Conservation (phyloP, 164 flowering plant genomes). For the Piper longum region DNA sequence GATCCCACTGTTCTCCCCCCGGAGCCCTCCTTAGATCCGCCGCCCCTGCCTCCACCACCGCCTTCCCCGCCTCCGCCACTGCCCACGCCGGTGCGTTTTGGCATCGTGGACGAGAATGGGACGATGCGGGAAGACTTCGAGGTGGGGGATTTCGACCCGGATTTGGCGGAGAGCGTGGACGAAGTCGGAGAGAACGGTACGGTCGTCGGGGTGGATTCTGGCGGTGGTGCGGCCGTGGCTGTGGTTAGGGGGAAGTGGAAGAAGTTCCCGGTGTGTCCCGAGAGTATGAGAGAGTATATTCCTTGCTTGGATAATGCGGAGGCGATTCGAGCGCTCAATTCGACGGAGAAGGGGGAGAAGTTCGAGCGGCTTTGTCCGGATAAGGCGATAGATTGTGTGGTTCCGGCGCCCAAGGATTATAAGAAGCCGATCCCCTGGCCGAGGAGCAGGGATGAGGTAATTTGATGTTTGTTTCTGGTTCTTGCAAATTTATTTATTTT, state of each 20-base stretch:
- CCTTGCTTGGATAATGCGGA: conserved; percentile 68
- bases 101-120: conserved; percentile 74
- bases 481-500: not conserved
- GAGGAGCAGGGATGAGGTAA: conserved; percentile 80
- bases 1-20: conserved; percentile 9
- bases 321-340: conserved; percentile 35
- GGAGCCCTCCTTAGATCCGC: not conserved
- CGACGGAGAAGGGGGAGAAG: conserved; percentile 54
- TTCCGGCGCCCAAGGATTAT: conserved; percentile 71
- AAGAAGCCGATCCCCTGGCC: conserved; percentile 79
- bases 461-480: not conserved
- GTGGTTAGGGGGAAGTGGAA: conserved; percentile 22
- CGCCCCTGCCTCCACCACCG: conserved; percentile 12
- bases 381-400: conserved; percentile 53
- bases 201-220: conserved; percentile 4
- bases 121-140: conserved; percentile 72
- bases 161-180: conserved; percentile 41
- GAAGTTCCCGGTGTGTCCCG: conserved; percentile 41
- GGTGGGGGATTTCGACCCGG: conserved; percentile 67
- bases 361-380: conserved; percentile 83
- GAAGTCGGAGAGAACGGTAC: conserved; percentile 19
- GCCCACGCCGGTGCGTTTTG: conserved; percentile 41
- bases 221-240: not conserved
- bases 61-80: conserved; percentile 33
- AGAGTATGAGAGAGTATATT: conserved; percentile 55